Percentiles rank a stretch among this genome's conserved stretches.
Conservation (phyloP, 2,329 filamentous ascomycete species). For the Sporothrix protearum region DNA sequence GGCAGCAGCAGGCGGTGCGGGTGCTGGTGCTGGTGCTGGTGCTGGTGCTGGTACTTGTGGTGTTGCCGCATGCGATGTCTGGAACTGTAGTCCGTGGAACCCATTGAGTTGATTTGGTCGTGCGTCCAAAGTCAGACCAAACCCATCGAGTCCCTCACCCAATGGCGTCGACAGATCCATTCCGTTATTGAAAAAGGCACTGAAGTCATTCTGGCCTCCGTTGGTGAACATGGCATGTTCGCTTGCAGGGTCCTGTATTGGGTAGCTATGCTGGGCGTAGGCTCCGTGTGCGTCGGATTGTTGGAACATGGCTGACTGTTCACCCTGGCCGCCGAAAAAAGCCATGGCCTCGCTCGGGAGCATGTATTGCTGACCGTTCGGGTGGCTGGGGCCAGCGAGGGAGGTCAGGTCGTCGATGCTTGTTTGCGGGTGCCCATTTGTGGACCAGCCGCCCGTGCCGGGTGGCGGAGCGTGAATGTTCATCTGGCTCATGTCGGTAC, state of each 20-base stretch:
- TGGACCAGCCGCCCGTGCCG: slow-evolving; percentile 3
- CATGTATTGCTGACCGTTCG: slow-evolving; percentile 15
- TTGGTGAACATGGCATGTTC: slow-evolving; percentile 11
- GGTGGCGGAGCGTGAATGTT: slow-evolving; percentile 20
- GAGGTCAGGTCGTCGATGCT: neutral
- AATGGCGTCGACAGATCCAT: slow-evolving; percentile 16
- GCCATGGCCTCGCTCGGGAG: neutral
- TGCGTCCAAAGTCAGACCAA: slow-evolving; percentile 1
- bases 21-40: neutral
- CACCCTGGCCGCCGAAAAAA: neutral
- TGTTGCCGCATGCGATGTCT: neutral
- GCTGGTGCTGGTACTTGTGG: neutral
- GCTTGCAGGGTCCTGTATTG: neutral
- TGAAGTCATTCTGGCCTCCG: neutral
- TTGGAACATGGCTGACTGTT: slow-evolving; percentile 12
- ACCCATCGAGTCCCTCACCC: neutral
- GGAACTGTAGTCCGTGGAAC: neutral
- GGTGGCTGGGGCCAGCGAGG: neutral
- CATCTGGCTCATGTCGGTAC: slow-evolving; percentile 43
- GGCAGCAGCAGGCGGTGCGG: neutral
- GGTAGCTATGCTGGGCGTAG: slow-evolving; percentile 1
- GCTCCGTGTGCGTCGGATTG: neutral
- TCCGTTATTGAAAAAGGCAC: neutral
- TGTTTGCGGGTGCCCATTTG: neutral
- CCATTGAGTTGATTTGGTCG: slow-evolving; percentile 7